A percentile compares a stretch with the other conserved stretches of the same genome.
Evolutionary conservation across 2,329 filamentous ascomycete species (phyloP).

Genomic region (Fonsecaea nubica): DNA sequence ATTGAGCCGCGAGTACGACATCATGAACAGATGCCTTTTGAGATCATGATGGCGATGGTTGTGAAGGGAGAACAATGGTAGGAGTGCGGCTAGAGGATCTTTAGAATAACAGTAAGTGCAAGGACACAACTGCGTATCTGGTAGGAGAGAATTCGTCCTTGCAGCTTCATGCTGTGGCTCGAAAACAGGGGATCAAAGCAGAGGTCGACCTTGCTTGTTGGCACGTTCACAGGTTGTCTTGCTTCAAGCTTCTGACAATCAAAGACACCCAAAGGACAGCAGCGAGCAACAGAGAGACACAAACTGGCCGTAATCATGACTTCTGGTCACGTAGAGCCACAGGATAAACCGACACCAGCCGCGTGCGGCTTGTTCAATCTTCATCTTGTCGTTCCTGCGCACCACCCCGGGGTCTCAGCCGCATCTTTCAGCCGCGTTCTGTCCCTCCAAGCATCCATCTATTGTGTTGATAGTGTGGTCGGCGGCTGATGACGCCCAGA

Average conservation of each 20-base stretch:
- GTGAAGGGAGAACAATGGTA: background rate
- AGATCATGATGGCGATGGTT: background rate
- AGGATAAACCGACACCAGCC: background rate
- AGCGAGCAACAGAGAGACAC: background rate
- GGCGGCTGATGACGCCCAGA: constrained; percentile 8
- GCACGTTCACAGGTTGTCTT: background rate
- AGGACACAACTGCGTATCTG: background rate
- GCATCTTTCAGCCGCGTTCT: constrained; percentile 11
- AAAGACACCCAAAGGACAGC: background rate
- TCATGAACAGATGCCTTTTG: background rate
- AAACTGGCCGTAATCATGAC: background rate
- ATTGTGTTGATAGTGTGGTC: constrained; percentile 8
- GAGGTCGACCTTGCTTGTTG: background rate
- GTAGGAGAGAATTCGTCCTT: background rate
- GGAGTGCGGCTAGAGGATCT: background rate
- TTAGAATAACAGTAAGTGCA: background rate
- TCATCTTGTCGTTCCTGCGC: background rate
- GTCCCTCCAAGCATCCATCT: constrained; percentile 10
- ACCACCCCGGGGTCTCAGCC: constrained; percentile 12
- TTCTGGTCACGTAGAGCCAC: background rate
- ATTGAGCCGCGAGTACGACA: background rate
- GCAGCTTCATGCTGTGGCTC: background rate
- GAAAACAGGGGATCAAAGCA: background rate
- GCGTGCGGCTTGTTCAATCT: background rate
- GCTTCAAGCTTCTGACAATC: background rate